Evolutionary conservation across 1,139 yeast species (phyloP), one percentile per base, ranked within the genome.

Genomic region (Pichia sp.): DNA sequence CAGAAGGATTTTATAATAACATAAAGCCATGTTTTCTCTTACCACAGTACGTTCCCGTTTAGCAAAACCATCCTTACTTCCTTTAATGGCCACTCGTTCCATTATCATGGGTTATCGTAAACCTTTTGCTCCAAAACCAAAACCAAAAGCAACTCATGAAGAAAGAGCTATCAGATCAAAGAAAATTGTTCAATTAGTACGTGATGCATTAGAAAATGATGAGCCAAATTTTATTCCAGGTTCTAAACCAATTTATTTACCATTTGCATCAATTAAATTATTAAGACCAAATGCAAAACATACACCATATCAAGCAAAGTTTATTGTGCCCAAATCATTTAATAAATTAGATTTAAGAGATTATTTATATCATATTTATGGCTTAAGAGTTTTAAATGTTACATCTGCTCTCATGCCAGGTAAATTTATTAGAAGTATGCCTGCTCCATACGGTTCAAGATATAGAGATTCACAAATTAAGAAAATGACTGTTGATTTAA

Each of bases 401-500:
- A 87, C 96, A 1, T 86, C 92, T 22, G 95, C 89, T 58, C 74
- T 90, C 49, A 71, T 82, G 56, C 95, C 87, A 59, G 87, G 86
- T 3, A 76, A 70, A 56, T 87, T 78, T 68, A 66, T 68, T 23
- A 73, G 94, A 58, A 73, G 77, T 28, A 71, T 78, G 46, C 74
- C 75, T 41, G 79, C 78, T 52, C 72, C 78, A 46, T 87, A 85
- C 29, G 79, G 96, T 58, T 77, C 81, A 64, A 59, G 67, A 52
- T 57, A 50, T 41, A 78, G 96, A 66, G 70, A 73, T 7, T 82
- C 95, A 2, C 96, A 87, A 66, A 76, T 77, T 56, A 90, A 90
- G 70, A 87, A 89, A 66, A 90, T 90, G 97, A 89, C 96, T 20
- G 82, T 89, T 44, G 96, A 87, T 58, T 84, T 90, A 92, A 80